Conservation (phyloP, 2,329 filamentous ascomycete species). For the Pyrenochaeta sp. region DNA sequence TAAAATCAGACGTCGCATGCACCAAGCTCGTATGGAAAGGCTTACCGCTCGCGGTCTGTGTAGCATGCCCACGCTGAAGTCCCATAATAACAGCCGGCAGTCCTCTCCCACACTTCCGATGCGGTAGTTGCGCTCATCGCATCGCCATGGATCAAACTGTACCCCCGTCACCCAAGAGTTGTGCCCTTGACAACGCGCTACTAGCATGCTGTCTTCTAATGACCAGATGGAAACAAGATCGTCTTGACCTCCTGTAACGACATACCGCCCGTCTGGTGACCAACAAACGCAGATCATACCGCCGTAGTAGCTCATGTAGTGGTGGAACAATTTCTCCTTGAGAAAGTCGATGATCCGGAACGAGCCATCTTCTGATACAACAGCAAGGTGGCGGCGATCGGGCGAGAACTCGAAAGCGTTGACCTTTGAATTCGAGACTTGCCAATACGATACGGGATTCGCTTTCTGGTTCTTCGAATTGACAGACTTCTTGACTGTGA, state of each 20-base stretch:
- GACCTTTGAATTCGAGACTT: slow-evolving; percentile 87
- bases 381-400: slow-evolving; percentile 83
- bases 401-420: slow-evolving; percentile 94
- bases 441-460: slow-evolving; percentile 93
- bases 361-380: slow-evolving; percentile 90
- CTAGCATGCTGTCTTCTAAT: slow-evolving; percentile 79
- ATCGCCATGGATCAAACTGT: slow-evolving; percentile 96
- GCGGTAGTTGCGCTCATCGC: slow-evolving; percentile 92
- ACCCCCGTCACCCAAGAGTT: slow-evolving; percentile 95
- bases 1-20: slow-evolving; percentile 11
- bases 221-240: slow-evolving; percentile 97
- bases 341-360: slow-evolving; percentile 91
- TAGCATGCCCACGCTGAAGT: slow-evolving; percentile 97
- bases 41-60: slow-evolving; percentile 85
- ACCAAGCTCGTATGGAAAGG: slow-evolving; percentile 28
- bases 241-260: slow-evolving; percentile 94
- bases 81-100: slow-evolving; percentile 89
- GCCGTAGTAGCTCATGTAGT: slow-evolving; percentile 93
- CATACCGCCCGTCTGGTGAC: slow-evolving; percentile 96
- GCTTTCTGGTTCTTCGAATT: slow-evolving; percentile 92
- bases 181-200: slow-evolving; percentile 93
- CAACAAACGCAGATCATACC: slow-evolving; percentile 93
- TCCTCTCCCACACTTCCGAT: slow-evolving; percentile 98
- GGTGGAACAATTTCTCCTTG: slow-evolving; percentile 86
- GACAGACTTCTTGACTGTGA: slow-evolving; percentile 88